phyloP scores from a whole-genome alignment of 805 yeast species.

The Zygoascus flipseniorum region DNA sequence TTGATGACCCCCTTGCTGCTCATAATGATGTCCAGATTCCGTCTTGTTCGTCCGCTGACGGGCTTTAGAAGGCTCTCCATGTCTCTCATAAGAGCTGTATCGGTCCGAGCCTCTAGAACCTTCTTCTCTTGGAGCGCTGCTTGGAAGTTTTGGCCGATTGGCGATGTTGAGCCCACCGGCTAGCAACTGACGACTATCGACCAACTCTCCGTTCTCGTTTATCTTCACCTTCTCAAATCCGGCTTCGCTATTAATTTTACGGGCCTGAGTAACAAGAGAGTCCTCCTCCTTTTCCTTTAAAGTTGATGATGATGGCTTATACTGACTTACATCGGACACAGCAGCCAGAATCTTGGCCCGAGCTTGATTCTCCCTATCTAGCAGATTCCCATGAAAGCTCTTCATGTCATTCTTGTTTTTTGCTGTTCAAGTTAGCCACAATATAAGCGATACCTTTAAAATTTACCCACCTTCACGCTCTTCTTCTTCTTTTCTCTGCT shows the following conservation, averaged over 20 bases:
- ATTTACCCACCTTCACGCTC: constrained; percentile 10
- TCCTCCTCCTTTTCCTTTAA: constrained; percentile 9
- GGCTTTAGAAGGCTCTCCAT: background rate
- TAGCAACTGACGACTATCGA: constrained; percentile 22
- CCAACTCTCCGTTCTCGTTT: constrained; percentile 23
- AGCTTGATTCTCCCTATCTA: constrained; percentile 16
- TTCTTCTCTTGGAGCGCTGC: background rate
- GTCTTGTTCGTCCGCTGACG: constrained; percentile 4
- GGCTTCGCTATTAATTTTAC: constrained; percentile 11
- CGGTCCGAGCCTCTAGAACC: background rate
- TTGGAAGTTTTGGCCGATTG: background rate
- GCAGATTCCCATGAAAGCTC: constrained; percentile 15
- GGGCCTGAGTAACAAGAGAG: constrained; percentile 13
- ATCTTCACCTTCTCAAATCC: constrained; percentile 17
- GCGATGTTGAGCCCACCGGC: constrained; percentile 21
- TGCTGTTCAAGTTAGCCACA: constrained; percentile 4
- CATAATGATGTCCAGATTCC: constrained; percentile 5
- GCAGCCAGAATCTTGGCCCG: constrained; percentile 13
- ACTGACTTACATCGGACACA: background rate
- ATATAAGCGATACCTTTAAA: background rate
- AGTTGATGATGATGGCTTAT: background rate
- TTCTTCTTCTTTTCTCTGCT: constrained; percentile 14
- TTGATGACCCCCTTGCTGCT: constrained; percentile 6
- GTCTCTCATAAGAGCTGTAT: background rate
- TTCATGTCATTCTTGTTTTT: constrained; percentile 9